A percentile compares a stretch with the other conserved stretches of the same genome.
phyloP scores from a whole-genome alignment of 768 basidiomycete species.

The Lactifluus echinatus region DNA sequence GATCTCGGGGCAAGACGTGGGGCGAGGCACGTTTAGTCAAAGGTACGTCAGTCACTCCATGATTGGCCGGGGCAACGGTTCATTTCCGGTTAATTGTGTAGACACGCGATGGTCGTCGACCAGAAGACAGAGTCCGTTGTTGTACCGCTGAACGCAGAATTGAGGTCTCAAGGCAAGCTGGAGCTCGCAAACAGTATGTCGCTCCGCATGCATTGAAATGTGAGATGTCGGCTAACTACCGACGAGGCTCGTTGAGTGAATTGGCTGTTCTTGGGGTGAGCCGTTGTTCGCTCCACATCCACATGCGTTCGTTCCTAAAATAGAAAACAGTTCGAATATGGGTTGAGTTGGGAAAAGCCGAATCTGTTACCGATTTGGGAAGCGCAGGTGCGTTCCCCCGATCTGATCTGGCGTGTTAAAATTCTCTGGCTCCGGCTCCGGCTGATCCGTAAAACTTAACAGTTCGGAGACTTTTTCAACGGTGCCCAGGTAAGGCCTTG shows the following conservation, averaged over 20 bases:
- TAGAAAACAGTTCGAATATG: conserved; percentile 68
- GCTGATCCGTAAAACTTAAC: too few species aligned
- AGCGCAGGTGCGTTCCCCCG: conserved; percentile 52
- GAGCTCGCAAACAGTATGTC: conserved; percentile 80
- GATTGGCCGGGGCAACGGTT: background rate
- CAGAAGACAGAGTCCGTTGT: conserved; percentile 73
- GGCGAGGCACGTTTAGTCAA: conserved; percentile 83
- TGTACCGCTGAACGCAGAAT: conserved; percentile 71
- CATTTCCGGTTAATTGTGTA: conserved; percentile 19
- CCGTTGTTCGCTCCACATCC: conserved; percentile 1
- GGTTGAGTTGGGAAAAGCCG: conserved; percentile 82
- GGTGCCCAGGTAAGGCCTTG: conserved; percentile 52
- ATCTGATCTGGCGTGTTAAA: background rate
- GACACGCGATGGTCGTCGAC: conserved; percentile 88
- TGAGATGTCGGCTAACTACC: background rate
- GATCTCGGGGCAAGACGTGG: conserved; percentile 91
- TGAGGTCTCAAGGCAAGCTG: conserved; percentile 50
- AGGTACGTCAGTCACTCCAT: conserved; percentile 31
- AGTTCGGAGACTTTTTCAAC: conserved; percentile 93
- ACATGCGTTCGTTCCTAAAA: background rate
- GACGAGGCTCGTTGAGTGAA: conserved; percentile 80
- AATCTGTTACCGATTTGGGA: conserved; percentile 84
- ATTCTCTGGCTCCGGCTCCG: too few species aligned
- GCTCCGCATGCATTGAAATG: background rate
- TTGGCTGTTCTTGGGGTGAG: conserved; percentile 80